Evolutionary conservation across 257 asterid genomes (phyloP).

Genomic region (Solanum bukasovii): DNA sequence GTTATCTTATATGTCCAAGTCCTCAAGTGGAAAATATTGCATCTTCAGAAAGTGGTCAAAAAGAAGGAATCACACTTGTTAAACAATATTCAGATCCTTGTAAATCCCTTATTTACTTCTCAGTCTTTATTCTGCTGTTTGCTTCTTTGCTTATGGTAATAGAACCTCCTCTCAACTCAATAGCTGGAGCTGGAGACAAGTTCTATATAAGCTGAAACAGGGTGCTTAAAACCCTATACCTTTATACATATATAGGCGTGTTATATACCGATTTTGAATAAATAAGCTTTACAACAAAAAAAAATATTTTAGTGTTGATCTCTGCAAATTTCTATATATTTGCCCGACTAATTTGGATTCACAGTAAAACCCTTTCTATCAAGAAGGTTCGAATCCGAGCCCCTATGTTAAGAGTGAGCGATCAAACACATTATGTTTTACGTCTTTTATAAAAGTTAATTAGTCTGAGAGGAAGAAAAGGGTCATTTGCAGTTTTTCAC

Average conservation of each 20-base stretch:
- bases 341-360: no score
- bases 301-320: no score
- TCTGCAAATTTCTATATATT: no score
- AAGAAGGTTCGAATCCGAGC: no score
- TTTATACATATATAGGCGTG: background rate
- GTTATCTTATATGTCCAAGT: constrained; percentile 42
- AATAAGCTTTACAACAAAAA: background rate
- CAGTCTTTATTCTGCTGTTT: constrained; percentile 36
- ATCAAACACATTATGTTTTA: no score
- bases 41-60: constrained; percentile 28
- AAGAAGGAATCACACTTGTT: constrained; percentile 41
- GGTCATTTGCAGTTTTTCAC: no score
- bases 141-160: constrained; percentile 35
- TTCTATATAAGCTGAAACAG: background rate
- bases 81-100: constrained; percentile 45
- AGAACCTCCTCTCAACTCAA: constrained; percentile 56
- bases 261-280: background rate
- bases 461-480: no score
- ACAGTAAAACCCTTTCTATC: no score
- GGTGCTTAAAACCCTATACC: background rate
- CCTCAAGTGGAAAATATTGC: constrained; percentile 41
- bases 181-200: background rate
- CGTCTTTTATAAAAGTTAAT: no score
- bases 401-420: no score
- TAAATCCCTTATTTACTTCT: constrained; percentile 54